A percentile compares a stretch with the other conserved stretches of the same genome.
Conservation (phyloP, 495 filamentous ascomycete genomes). For the Cetradonia linearis region DNA sequence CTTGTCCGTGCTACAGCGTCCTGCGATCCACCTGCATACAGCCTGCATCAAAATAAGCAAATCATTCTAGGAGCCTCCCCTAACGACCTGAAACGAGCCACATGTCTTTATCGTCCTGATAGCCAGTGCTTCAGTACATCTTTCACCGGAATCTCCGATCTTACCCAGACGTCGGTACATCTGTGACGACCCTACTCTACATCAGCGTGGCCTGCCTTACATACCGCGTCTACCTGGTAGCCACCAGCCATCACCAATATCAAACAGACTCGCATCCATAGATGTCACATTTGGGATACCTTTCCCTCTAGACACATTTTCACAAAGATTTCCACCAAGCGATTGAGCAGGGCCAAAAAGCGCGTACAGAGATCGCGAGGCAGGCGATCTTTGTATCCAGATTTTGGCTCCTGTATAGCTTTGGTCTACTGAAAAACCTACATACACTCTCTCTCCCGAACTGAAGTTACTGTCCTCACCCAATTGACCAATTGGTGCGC, state of each 20-base stretch:
- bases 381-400: background rate
- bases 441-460: background rate
- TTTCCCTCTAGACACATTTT: background rate
- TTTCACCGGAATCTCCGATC: conserved; percentile 14
- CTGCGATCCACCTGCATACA: conserved; percentile 26
- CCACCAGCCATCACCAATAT: conserved; percentile 1
- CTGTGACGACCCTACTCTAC: conserved; percentile 26
- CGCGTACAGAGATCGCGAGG: background rate
- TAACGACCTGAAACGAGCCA: conserved; percentile 53
- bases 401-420: background rate
- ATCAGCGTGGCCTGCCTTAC: conserved; percentile 25
- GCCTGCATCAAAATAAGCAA: conserved; percentile 26
- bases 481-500: conserved; percentile 20
- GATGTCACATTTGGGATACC: conserved; percentile 3
- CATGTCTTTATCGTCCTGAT: conserved; percentile 30
- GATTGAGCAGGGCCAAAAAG: conserved; percentile 3
- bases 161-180: conserved; percentile 21
- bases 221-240: conserved; percentile 15
- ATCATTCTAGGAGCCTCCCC: conserved; percentile 21
- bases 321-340: background rate
- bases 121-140: conserved; percentile 13
- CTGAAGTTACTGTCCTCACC: background rate
- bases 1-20: conserved; percentile 27
- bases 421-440: background rate
- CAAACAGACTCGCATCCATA: conserved; percentile 1